These are phyloP conservation scores for Cutaneotrichosporon cyanovorans DNA, from an alignment of 1,284 basidiomycete species.

Conservation along the genomic window DNA sequence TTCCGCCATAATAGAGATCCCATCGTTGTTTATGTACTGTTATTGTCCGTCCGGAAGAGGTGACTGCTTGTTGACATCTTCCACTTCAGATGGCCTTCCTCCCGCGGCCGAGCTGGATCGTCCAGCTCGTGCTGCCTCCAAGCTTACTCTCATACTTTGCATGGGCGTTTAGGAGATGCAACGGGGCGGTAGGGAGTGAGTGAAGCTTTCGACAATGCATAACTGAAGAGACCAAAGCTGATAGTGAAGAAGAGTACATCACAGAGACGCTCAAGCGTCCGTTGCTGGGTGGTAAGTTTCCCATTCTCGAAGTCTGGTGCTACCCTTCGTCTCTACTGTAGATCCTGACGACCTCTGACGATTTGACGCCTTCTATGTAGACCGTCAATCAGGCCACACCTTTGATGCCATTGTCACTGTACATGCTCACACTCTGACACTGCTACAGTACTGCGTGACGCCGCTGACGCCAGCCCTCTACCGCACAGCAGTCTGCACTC, in stretches of 20 bases:
- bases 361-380: not conserved
- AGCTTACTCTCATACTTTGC: slow-evolving; percentile 32
- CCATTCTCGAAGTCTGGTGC: not conserved
- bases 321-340: too few relatives aligned
- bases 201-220: too few relatives aligned
- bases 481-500: slow-evolving; percentile 7
- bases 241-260: not conserved
- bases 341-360: too few relatives aligned
- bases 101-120: not conserved
- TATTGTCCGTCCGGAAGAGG: too few relatives aligned
- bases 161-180: slow-evolving; percentile 23
- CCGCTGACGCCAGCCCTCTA: slow-evolving; percentile 17
- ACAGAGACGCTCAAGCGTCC: not conserved
- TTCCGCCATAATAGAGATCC: too few relatives aligned
- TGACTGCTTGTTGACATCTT: too few relatives aligned
- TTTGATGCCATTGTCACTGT: too few relatives aligned
- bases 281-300: not conserved
- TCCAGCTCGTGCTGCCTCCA: slow-evolving; percentile 33
- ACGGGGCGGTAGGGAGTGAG: slow-evolving; percentile 24
- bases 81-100: too few relatives aligned
- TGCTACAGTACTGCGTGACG: too few relatives aligned
- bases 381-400: not conserved
- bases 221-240: too few relatives aligned
- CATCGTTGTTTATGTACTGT: too few relatives aligned
- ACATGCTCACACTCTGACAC: too few relatives aligned